A percentile compares a stretch with the other conserved stretches of the same genome.
These are phyloP conservation scores for Suhomyces faveliae DNA, from an alignment of 805 yeast genomes.

Conservation along the genomic window DNA sequence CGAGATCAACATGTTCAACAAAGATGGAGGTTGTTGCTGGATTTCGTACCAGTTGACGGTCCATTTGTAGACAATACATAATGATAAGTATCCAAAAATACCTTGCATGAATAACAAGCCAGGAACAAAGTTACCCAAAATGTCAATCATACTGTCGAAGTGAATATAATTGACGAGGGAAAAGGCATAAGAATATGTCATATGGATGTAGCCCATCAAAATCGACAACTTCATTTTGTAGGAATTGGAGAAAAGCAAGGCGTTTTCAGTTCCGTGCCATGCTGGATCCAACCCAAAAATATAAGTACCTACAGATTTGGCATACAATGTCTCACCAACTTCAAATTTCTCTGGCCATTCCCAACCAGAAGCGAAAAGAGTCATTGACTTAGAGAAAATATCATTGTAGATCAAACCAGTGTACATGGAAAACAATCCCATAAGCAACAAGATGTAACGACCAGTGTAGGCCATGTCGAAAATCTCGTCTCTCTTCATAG, in stretches of 20 bases:
- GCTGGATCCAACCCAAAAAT: conserved; percentile 66
- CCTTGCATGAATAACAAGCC: conserved; percentile 74
- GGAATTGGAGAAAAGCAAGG: conserved; percentile 65
- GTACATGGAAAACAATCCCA: conserved; percentile 73
- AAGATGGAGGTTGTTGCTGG: conserved; percentile 66
- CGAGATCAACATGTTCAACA: conserved; percentile 70
- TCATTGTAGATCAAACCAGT: conserved; percentile 75
- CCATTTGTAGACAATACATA: conserved; percentile 75
- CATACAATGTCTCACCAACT: conserved; percentile 39
- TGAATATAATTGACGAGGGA: conserved; percentile 61
- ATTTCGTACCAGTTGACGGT: conserved; percentile 64
- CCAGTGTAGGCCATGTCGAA: conserved; percentile 77
- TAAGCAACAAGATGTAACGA: conserved; percentile 62
- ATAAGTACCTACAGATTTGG: conserved; percentile 51
- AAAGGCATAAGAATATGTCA: conserved; percentile 68
- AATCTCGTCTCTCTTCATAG: conserved; percentile 64
- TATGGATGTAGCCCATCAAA: conserved; percentile 72
- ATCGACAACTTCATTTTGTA: conserved; percentile 77
- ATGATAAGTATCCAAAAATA: conserved; percentile 67
- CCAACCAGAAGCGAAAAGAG: conserved; percentile 71
- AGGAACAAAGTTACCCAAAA: conserved; percentile 71
- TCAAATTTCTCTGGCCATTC: conserved; percentile 55
- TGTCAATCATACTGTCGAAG: conserved; percentile 60
- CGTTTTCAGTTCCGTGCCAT: conserved; percentile 82
- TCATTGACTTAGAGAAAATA: conserved; percentile 66